A percentile compares a stretch with the other conserved stretches of the same genome.
phyloP scores from a whole-genome alignment of 2,329 filamentous ascomycete genomes.

The Colletotrichum abscissum region DNA sequence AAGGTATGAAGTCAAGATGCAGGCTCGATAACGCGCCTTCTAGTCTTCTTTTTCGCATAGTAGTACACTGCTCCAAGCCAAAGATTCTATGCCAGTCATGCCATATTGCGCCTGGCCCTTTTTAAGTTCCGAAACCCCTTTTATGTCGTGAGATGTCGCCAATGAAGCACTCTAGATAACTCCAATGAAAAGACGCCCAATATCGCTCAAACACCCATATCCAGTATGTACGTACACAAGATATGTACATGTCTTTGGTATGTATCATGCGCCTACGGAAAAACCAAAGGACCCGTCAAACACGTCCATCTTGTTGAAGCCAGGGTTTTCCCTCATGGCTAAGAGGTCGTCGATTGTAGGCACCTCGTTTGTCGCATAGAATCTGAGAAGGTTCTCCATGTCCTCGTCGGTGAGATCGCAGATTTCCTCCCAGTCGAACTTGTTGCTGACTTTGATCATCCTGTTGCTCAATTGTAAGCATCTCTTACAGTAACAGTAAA shows the following conservation, averaged over 20 bases:
- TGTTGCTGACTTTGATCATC: slow-evolving; percentile 94
- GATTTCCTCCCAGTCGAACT: slow-evolving; percentile 86
- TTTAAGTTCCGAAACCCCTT: not conserved
- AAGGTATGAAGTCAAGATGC: not conserved
- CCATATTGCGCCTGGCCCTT: slow-evolving; percentile 13
- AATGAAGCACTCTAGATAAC: slow-evolving; percentile 14
- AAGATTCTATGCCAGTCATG: not conserved
- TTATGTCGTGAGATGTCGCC: slow-evolving; percentile 13
- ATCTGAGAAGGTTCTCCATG: slow-evolving; percentile 85
- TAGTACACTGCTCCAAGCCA: not conserved
- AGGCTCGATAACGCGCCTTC: not conserved
- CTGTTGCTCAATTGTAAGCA: slow-evolving; percentile 51
- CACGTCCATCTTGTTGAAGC: slow-evolving; percentile 58
- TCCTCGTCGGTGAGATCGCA: slow-evolving; percentile 84
- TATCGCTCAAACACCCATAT: slow-evolving; percentile 30
- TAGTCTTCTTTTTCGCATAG: not conserved
- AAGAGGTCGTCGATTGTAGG: slow-evolving; percentile 66
- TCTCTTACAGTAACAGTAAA: too few species aligned
- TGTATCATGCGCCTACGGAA: slow-evolving; percentile 55
- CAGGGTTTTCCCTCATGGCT: slow-evolving; percentile 60
- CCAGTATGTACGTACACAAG: slow-evolving; percentile 13
- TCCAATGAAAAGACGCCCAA: slow-evolving; percentile 26
- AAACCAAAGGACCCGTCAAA: slow-evolving; percentile 72
- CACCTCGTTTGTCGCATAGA: slow-evolving; percentile 71
- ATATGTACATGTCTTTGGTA: not conserved